phyloP scores from a whole-genome alignment of 139 green algal genomes.

The Tetratostichococcus sp. region DNA sequence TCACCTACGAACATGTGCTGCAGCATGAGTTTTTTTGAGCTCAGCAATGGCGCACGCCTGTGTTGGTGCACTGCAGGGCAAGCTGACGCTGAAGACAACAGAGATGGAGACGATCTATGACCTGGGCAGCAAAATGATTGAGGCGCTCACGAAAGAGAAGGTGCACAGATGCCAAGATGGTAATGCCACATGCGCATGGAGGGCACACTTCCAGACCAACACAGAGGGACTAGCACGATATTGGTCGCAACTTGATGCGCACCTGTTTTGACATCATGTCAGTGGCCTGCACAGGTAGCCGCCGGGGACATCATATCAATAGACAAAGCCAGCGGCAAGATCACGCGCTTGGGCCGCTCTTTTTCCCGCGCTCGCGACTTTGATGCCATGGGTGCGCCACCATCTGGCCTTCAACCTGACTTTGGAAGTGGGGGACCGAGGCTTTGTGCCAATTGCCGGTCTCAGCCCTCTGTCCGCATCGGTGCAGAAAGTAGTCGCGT shows the following conservation, averaged over 20 bases:
- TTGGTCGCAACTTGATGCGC: no score
- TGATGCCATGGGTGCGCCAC: constrained; percentile 86
- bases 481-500: no score
- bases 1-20: no score
- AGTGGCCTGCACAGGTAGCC: constrained; percentile 16
- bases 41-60: no score
- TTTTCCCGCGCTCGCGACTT: constrained; percentile 94
- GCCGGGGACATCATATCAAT: constrained; percentile 96
- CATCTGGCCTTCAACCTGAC: not conserved
- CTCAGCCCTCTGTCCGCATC: no score
- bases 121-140: constrained; percentile 91
- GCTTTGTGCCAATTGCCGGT: no score
- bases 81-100: constrained; percentile 98
- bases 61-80: constrained; percentile 53
- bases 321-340: constrained; percentile 89
- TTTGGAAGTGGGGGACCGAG: no score
- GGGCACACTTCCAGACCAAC: no score
- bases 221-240: no score
- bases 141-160: constrained; percentile 87
- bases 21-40: no score
- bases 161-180: constrained; percentile 55
- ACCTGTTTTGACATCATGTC: not conserved
- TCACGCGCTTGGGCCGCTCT: constrained; percentile 88
- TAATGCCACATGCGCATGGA: no score
- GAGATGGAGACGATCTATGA: constrained; percentile 99